A percentile compares a stretch with the other conserved stretches of the same genome.
Evolutionary conservation across 768 basidiomycete species (phyloP).

Genomic region (Cyathus striatus): DNA sequence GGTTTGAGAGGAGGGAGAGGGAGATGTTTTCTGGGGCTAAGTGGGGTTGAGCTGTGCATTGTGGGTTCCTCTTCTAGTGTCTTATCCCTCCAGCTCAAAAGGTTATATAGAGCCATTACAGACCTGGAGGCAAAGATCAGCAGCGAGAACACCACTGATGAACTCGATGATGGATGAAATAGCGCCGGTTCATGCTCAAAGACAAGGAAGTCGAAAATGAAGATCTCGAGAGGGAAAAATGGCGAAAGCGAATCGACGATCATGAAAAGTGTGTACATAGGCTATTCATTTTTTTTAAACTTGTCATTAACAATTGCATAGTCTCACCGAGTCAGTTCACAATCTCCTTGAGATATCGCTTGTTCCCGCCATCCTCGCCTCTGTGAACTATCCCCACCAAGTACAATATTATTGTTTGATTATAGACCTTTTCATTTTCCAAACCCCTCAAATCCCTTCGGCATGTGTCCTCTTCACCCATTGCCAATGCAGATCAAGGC

Average conservation of each 20-base stretch:
- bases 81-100: slow-evolving; percentile 72
- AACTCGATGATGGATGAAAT: slow-evolving; percentile 44
- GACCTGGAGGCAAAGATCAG: slow-evolving; percentile 73
- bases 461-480: slow-evolving; percentile 62
- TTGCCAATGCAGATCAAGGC: too few relatives aligned
- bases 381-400: slow-evolving; percentile 86
- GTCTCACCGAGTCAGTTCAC: slow-evolving; percentile 88
- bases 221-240: slow-evolving; percentile 71
- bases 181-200: slow-evolving; percentile 39
- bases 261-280: slow-evolving; percentile 91
- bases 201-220: slow-evolving; percentile 40
- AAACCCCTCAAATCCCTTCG: slow-evolving; percentile 88
- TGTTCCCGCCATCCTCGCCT: slow-evolving; percentile 82
- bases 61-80: too few relatives aligned
- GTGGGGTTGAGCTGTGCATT: too few relatives aligned
- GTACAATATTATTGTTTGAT: slow-evolving; percentile 91
- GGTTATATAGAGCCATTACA: slow-evolving; percentile 78
- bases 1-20: too few relatives aligned
- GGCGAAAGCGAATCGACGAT: slow-evolving; percentile 63
- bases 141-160: slow-evolving; percentile 53
- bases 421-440: slow-evolving; percentile 92
- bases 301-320: too few relatives aligned
- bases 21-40: too few relatives aligned
- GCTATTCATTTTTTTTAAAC: slow-evolving; percentile 28
- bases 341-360: slow-evolving; percentile 82